Percentiles rank a stretch among this genome's conserved stretches.
phyloP scores from a whole-genome alignment of 164 flowering plant species.

The Taxillus chinensis region DNA sequence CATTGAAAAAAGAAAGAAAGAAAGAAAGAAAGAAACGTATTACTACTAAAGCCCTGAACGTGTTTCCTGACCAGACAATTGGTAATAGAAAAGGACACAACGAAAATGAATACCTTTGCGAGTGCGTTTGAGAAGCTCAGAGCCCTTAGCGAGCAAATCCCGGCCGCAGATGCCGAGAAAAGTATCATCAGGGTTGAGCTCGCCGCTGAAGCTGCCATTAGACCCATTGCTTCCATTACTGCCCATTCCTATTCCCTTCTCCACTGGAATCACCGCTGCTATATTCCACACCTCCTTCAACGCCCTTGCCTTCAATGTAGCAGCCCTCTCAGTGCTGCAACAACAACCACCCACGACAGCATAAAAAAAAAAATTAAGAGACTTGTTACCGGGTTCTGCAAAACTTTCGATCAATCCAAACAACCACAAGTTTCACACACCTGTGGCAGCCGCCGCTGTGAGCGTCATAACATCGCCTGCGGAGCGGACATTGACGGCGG shows the following conservation, averaged over 20 bases:
- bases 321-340: conserved; percentile 82
- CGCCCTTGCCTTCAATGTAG: conserved; percentile 86
- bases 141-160: conserved; percentile 73
- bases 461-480: conserved; percentile 89
- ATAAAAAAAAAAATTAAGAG: neutral
- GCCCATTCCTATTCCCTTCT: conserved; percentile 43
- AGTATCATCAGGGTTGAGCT: conserved; percentile 66
- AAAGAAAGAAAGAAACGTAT: too few relatives aligned
- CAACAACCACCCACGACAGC: neutral
- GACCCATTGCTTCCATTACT: conserved; percentile 31
- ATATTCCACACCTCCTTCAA: conserved; percentile 93
- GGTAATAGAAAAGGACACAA: too few relatives aligned
- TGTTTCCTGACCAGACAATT: too few relatives aligned
- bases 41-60: too few relatives aligned
- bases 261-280: conserved; percentile 84
- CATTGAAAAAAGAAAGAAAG: too few relatives aligned
- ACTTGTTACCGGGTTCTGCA: too few relatives aligned
- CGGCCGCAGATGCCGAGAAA: conserved; percentile 73
- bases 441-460: conserved; percentile 95
- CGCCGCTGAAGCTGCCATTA: conserved; percentile 60
- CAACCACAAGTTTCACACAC: conserved; percentile 20
- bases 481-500: conserved; percentile 86
- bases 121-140: conserved; percentile 89
- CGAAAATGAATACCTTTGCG: conserved; percentile 50
- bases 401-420: too few relatives aligned